A percentile compares a stretch with the other conserved stretches of the same genome.
phyloP scores from a whole-genome alignment of 2,329 filamentous ascomycete genomes.

The Stagonosporopsis vannaccii region DNA sequence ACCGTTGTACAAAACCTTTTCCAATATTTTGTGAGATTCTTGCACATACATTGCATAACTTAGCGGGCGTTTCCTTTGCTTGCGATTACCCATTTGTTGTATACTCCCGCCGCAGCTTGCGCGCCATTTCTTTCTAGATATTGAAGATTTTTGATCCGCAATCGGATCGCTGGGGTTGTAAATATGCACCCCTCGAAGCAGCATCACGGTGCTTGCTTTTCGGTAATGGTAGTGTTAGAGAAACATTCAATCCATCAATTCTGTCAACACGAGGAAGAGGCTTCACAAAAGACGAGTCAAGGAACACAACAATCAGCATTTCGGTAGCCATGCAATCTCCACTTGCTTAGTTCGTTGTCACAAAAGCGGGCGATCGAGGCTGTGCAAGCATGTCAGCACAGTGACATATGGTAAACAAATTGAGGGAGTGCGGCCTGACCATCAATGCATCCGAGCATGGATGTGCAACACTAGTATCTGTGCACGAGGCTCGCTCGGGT shows the following conservation, averaged over 20 bases:
- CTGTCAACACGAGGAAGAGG: not conserved
- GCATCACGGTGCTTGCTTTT: constrained; percentile 12
- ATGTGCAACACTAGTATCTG: constrained; percentile 16
- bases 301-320: not conserved
- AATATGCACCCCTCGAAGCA: constrained; percentile 4
- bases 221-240: constrained; percentile 17
- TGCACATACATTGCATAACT: constrained; percentile 36
- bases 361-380: too few species aligned
- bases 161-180: constrained; percentile 9
- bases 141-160: constrained; percentile 12
- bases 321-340: not conserved
- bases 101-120: constrained; percentile 17
- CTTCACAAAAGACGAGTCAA: not conserved
- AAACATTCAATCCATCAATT: constrained; percentile 2
- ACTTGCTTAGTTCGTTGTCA: not conserved
- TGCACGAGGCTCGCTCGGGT: constrained; percentile 22
- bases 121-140: constrained; percentile 11
- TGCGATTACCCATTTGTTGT: constrained; percentile 21
- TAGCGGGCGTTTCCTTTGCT: constrained; percentile 44
- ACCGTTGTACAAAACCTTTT: constrained; percentile 35
- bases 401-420: constrained; percentile 20
- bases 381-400: constrained; percentile 6
- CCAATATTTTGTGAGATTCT: constrained; percentile 11
- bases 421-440: constrained; percentile 16
- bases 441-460: constrained; percentile 18